These are phyloP conservation scores for Austropuccinia psidii DNA, from an alignment of 1,284 basidiomycete genomes.

Conservation along the genomic window DNA sequence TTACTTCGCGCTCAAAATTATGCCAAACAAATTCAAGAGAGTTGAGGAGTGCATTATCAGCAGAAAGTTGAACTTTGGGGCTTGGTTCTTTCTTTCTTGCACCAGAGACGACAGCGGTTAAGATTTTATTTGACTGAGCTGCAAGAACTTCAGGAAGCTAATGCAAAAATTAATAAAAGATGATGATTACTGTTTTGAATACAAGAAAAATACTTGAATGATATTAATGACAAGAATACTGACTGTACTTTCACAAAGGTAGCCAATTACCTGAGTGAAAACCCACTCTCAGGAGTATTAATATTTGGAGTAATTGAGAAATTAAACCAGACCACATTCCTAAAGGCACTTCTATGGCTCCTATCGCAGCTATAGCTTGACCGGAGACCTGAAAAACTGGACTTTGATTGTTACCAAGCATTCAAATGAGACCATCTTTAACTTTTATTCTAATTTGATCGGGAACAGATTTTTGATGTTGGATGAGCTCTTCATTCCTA, in stretches of 20 bases:
- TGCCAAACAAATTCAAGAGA: slow-evolving; percentile 95
- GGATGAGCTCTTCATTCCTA: slow-evolving; percentile 67
- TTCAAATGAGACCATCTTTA: slow-evolving; percentile 77
- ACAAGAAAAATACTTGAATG: slow-evolving; percentile 39
- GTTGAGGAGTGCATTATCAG: slow-evolving; percentile 86
- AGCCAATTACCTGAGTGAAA: slow-evolving; percentile 85
- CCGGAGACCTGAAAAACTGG: slow-evolving; percentile 80
- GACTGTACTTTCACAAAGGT: slow-evolving; percentile 92
- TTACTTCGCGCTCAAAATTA: slow-evolving; percentile 92
- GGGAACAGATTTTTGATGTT: slow-evolving; percentile 71
- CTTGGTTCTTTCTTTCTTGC: slow-evolving; percentile 92
- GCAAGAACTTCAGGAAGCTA: slow-evolving; percentile 86
- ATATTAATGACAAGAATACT: slow-evolving; percentile 48
- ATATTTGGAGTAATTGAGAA: slow-evolving; percentile 79
- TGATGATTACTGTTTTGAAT: not conserved
- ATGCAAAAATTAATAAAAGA: slow-evolving; percentile 7
- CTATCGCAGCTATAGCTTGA: slow-evolving; percentile 88
- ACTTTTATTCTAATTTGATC: slow-evolving; percentile 66
- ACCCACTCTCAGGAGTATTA: slow-evolving; percentile 55
- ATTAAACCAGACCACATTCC: slow-evolving; percentile 86
- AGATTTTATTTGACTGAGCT: slow-evolving; percentile 87
- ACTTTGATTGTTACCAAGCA: slow-evolving; percentile 64
- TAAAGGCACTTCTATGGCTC: slow-evolving; percentile 79
- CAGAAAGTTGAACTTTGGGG: slow-evolving; percentile 87
- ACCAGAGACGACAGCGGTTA: slow-evolving; percentile 97